A percentile compares a stretch with the other conserved stretches of the same genome.
Conservation (phyloP, 805 yeast genomes). For the Lachancea mirantina region DNA sequence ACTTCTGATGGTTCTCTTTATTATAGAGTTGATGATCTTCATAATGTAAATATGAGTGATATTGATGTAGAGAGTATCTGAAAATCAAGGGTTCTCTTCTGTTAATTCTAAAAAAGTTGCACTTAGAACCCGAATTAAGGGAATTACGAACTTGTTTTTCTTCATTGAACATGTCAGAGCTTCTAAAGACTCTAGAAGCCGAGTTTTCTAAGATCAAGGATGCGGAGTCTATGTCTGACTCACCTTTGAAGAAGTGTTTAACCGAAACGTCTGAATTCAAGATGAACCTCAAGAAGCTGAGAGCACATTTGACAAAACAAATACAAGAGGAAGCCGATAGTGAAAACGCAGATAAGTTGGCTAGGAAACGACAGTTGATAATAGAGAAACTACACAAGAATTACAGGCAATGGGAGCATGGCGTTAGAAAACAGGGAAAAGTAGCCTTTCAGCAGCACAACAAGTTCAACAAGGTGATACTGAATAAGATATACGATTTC, state of each 20-base stretch:
- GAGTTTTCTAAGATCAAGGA: slow-evolving; percentile 18
- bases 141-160: too few species aligned
- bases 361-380: slow-evolving; percentile 21
- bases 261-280: slow-evolving; percentile 32
- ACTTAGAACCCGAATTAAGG: too few species aligned
- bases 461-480: slow-evolving; percentile 24
- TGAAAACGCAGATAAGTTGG: slow-evolving; percentile 13
- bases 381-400: slow-evolving; percentile 26
- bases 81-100: too few species aligned
- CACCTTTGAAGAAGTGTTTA: slow-evolving; percentile 19
- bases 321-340: slow-evolving; percentile 21
- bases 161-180: slow-evolving; percentile 15
- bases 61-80: too few species aligned
- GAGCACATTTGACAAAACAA: slow-evolving; percentile 36
- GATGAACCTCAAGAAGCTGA: slow-evolving; percentile 33
- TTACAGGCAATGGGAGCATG: slow-evolving; percentile 28
- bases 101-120: too few species aligned
- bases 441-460: slow-evolving; percentile 18
- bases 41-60: too few species aligned
- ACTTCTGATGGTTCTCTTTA: too few species aligned
- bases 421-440: slow-evolving; percentile 25
- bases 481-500: slow-evolving; percentile 28
- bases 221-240: slow-evolving; percentile 11
- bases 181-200: slow-evolving; percentile 14
- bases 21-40: too few species aligned